Base-by-base conservation (phyloP, 2,329 filamentous ascomycete genomes). In the Mycosphaerella sp. region DNA sequence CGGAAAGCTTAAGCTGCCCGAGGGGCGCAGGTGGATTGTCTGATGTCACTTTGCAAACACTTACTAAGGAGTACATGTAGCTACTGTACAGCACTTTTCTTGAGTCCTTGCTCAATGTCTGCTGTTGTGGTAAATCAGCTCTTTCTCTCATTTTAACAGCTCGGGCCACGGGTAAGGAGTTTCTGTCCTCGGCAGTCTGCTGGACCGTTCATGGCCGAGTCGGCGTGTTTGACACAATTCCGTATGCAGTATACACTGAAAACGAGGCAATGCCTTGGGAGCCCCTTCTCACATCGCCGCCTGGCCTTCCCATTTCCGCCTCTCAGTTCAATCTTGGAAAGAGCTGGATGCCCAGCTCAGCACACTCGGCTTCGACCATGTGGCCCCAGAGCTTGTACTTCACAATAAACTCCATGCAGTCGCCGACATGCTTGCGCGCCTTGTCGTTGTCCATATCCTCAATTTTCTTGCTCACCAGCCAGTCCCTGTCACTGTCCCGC, bases 1-100 rank as follows among this genome's bases (percentile, higher is more conserved):
- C 50, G 58, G 43, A 63, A 59, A 50, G 55, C 59, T 34, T 62
- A 40, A 45, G 44, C 35, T 10, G 28, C 32, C 6, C 32, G 32
- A 35, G 12, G 32, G 12, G 32, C 14, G 32, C 12, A 14, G 36
- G 36, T 16, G 36, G 36, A 9, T 16, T 16, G 17, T 25, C 39
- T 41, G 17, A 25, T 39, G 36, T 18, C 13, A 8, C 13, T n/a
- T 34, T 12, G 30, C 10, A 8, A n/a, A n/a, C 10, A 8, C 30
- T 34, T 12, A 5, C 13, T 12, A 1, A 34, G 30, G 21, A 6
- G 7, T 5, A 6, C 5, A 25, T 5, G 30, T n/a, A n/a, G 30
- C 30, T n/a, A 34, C 30, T 34, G 30, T 34, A 34, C 13, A 12
- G 12, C 9, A 14, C 8, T 5, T n/a, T 39, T 16, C n/a, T 39